Evolutionary conservation across 257 asterid species (phyloP).

Genomic region (Fraxinus excelsior): DNA sequence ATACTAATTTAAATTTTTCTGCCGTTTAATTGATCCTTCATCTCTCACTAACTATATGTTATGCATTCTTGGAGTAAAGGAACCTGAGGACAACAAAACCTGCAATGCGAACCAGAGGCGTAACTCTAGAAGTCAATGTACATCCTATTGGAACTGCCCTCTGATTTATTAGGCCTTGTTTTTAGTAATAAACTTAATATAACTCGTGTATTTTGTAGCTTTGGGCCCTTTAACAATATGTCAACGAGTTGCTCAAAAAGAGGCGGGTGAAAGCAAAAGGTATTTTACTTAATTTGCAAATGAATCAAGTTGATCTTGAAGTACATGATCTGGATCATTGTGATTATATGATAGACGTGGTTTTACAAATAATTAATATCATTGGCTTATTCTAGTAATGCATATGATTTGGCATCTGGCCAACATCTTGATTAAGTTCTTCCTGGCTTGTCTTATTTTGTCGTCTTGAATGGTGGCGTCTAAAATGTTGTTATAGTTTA

Average conservation of each 20-base stretch:
- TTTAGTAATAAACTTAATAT: neutral
- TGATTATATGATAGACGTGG: too few relatives aligned
- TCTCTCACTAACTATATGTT: neutral
- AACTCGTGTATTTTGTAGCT: conserved; percentile 48
- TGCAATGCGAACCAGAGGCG: conserved; percentile 25
- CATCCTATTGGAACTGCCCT: conserved; percentile 2
- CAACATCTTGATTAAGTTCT: too few relatives aligned
- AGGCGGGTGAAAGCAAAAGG: conserved; percentile 68
- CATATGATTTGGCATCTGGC: too few relatives aligned
- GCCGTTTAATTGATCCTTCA: neutral
- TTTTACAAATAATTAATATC: too few relatives aligned
- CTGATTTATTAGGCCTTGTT: neutral
- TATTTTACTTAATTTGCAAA: conserved; percentile 21
- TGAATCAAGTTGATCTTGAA: too few relatives aligned
- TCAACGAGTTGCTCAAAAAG: conserved; percentile 50
- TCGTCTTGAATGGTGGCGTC: too few relatives aligned
- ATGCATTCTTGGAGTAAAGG: conserved; percentile 18
- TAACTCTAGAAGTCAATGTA: conserved; percentile 71
- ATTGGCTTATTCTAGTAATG: too few relatives aligned
- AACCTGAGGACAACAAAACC: conserved; percentile 31
- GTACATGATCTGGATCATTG: too few relatives aligned
- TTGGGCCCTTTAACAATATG: conserved; percentile 51
- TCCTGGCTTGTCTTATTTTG: too few relatives aligned
- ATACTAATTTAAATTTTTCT: neutral
- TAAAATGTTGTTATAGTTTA: too few relatives aligned